Evolutionary conservation across 1,284 basidiomycete genomes (phyloP).

Genomic region (Peniophora sp.): DNA sequence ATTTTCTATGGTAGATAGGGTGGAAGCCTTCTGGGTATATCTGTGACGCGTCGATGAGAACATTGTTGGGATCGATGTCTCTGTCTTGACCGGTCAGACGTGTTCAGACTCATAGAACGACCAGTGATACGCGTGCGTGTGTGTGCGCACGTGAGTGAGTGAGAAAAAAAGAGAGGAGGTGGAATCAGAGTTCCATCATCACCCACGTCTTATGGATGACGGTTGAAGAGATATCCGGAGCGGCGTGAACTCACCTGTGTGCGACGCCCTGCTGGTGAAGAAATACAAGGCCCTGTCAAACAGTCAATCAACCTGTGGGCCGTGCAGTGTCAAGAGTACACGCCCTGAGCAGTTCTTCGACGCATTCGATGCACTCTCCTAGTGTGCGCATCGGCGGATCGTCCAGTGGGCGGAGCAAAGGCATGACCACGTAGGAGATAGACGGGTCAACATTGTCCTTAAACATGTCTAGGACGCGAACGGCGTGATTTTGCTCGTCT

Average conservation of each 20-base stretch:
- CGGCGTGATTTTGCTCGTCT: slow-evolving; percentile 22
- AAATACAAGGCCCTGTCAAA: slow-evolving; percentile 15
- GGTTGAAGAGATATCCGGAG: too few species aligned
- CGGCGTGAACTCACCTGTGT: slow-evolving; percentile 12
- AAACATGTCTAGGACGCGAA: slow-evolving; percentile 23
- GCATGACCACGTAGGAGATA: slow-evolving; percentile 21
- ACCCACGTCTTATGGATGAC: too few species aligned
- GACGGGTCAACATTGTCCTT: slow-evolving; percentile 9
- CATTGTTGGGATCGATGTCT: slow-evolving; percentile 14
- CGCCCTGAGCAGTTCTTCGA: slow-evolving; percentile 18
- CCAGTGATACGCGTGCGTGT: too few species aligned
- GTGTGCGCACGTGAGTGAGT: too few species aligned
- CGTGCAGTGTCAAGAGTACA: not conserved
- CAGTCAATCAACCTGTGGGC: not conserved
- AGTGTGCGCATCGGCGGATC: slow-evolving; percentile 14
- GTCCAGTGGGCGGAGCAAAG: slow-evolving; percentile 18
- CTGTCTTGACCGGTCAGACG: slow-evolving; percentile 9
- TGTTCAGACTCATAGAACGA: too few species aligned
- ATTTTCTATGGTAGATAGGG: slow-evolving; percentile 4
- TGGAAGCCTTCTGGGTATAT: slow-evolving; percentile 17
- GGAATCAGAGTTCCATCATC: too few species aligned
- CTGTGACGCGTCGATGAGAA: slow-evolving; percentile 17
- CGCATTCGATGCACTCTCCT: slow-evolving; percentile 19
- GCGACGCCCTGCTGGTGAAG: slow-evolving; percentile 16
- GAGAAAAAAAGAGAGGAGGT: too few species aligned